Evolutionary conservation across 129 eudicot species (phyloP), one percentile per base, ranked within the genome.

Genomic region (Escallonia herrerae): DNA sequence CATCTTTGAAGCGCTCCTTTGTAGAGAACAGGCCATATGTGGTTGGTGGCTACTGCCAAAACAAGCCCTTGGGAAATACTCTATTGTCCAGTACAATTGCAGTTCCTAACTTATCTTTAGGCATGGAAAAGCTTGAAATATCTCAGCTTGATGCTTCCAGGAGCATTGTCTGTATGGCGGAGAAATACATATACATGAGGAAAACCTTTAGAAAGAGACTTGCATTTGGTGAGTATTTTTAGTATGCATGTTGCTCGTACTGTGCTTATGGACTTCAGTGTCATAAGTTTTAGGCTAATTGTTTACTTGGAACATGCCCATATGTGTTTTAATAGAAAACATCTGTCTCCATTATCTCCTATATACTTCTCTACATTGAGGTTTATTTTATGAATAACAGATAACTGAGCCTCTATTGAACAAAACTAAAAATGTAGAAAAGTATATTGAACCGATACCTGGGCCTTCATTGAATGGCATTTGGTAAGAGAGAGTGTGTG

Each of bases 121-220:
- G 63, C 61, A 66, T 74, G 76, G 81, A 68, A 60, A 76, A 82
- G 62, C 66, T 82, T 13, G 76, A 50, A 68, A 64, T 8, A 67
- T 56, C 67, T 11, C 70, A 73, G 63, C 62, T 76, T 49, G 79
- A 74, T 33, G 73, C 72, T 67, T 76, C 79, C 40, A 70, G 81
- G 40, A 72, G 65, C 78, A 77, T 93, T 59, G 65, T 80, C 64
- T 94, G 95, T 4, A 75, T 94, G 86, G 83, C 94, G 70, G 99
- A 94, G 74, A 94, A 94, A 75, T 94, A 94, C 75, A 89, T 69
- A 62, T 77, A 76, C 77, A 94, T 94, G 99, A 84, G 87, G 72
- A 86, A 73, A 56, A 89, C 99, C 15, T 80, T 86, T 67, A 74
- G 76, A 71, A 89, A 76, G 72, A 80, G 99, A 81, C 82, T 94